A percentile compares a stretch with the other conserved stretches of the same genome.
Conservation (phyloP, 2,329 filamentous ascomycete species). For the Verticillium dahliae region DNA sequence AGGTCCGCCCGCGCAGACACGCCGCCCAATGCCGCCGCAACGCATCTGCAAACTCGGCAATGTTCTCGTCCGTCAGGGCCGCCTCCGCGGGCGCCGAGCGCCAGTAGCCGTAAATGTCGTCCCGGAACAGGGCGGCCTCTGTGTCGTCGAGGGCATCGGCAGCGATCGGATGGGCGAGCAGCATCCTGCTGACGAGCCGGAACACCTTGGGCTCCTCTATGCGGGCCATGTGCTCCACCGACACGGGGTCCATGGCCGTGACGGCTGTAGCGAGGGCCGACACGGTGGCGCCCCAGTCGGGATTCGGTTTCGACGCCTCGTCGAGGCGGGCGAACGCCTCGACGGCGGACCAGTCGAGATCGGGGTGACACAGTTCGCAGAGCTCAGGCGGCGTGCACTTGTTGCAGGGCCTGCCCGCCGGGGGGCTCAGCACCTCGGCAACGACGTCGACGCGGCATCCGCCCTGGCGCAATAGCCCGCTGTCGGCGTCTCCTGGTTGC, state of each 20-base stretch:
- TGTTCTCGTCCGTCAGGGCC: neutral
- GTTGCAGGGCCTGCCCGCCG: neutral
- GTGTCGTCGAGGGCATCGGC: neutral
- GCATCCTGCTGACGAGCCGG: neutral
- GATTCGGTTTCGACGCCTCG: neutral
- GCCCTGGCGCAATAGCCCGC: neutral
- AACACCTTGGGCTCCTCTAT: neutral
- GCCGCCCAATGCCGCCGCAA: neutral
- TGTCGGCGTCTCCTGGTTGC: neutral
- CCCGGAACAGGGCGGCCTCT: neutral
- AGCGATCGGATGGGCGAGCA: neutral
- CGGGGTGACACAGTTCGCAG: neutral
- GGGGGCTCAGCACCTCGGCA: neutral
- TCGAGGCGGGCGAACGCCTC: neutral
- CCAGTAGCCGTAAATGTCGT: neutral
- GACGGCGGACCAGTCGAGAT: neutral
- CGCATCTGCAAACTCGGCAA: neutral
- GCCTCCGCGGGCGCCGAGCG: neutral
- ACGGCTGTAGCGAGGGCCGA: neutral
- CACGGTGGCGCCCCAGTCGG: neutral
- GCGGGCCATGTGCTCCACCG: neutral
- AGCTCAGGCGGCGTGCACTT: too few species aligned
- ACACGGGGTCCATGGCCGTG: neutral
- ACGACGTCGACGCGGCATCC: slow-evolving; percentile 1
- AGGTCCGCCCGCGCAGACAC: slow-evolving; percentile 2